Evolutionary conservation across 441 rosid species (phyloP).

Genomic region (Erodium moschatum): DNA sequence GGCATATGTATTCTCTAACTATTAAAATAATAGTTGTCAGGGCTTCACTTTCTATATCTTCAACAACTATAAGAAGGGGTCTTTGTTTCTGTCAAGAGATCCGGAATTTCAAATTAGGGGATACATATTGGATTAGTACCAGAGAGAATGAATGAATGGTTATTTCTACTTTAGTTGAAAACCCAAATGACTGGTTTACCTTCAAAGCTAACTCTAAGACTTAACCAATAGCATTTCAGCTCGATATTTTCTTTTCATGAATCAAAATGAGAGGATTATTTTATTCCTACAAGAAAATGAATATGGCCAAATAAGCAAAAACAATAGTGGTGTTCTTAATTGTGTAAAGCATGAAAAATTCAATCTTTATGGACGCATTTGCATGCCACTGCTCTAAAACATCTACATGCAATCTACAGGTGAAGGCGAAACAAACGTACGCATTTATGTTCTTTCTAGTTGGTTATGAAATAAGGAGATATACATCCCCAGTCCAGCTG

Average conservation of each 20-base stretch:
- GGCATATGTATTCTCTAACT: no score
- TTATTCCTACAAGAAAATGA: slow-evolving; percentile 57
- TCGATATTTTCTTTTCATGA: slow-evolving; percentile 76
- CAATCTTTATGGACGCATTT: no score
- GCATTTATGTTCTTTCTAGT: slow-evolving; percentile 76
- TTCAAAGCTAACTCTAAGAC: slow-evolving; percentile 65
- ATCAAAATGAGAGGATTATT: slow-evolving; percentile 82
- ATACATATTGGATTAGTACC: not conserved
- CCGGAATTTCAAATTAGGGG: slow-evolving; percentile 18
- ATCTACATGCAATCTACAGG: not conserved
- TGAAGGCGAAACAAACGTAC: slow-evolving; percentile 35
- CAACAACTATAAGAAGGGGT: slow-evolving; percentile 68
- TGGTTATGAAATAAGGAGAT: slow-evolving; percentile 83
- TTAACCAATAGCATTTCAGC: slow-evolving; percentile 53
- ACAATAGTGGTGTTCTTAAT: not conserved
- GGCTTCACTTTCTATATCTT: slow-evolving; percentile 76
- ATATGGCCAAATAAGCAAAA: not conserved
- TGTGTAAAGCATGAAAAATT: no score
- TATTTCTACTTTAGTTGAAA: slow-evolving; percentile 8
- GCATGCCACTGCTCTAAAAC: not conserved
- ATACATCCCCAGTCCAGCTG: slow-evolving; percentile 84
- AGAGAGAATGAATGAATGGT: slow-evolving; percentile 7
- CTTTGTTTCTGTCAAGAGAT: slow-evolving; percentile 45
- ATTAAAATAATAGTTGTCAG: slow-evolving; percentile 72
- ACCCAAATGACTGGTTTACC: slow-evolving; percentile 16